Conservation (phyloP, 2,329 filamentous ascomycete species). For the Alternaria ethzedia region DNA sequence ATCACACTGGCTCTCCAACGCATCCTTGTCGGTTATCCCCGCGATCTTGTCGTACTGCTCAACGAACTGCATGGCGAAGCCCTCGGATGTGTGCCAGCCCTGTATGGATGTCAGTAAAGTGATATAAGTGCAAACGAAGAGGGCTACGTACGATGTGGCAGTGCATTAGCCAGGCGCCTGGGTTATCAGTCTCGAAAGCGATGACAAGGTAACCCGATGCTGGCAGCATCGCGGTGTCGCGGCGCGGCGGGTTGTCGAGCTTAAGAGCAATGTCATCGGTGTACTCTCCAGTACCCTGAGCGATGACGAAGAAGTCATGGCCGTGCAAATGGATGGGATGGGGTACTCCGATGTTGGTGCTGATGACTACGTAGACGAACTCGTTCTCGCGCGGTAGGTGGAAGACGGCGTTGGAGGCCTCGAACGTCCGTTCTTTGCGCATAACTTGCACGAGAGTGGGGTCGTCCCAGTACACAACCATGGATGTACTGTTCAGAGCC, state of each 20-base stretch:
- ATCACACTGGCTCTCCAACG: conserved; percentile 13
- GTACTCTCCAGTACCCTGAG: conserved; percentile 35
- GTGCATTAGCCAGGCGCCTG: conserved; percentile 48
- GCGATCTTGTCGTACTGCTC: conserved; percentile 38
- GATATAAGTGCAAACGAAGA: not conserved
- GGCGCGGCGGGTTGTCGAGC: conserved; percentile 38
- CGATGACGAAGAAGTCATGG: conserved; percentile 43
- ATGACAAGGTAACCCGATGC: conserved; percentile 41
- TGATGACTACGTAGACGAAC: conserved; percentile 51
- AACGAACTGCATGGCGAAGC: conserved; percentile 43
- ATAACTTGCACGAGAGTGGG: conserved; percentile 49
- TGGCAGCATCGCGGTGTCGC: conserved; percentile 43
- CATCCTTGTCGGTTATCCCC: conserved; percentile 18
- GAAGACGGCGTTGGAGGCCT: conserved; percentile 37
- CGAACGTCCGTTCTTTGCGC: conserved; percentile 41
- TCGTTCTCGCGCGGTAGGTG: conserved; percentile 31
- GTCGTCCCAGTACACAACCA: conserved; percentile 48
- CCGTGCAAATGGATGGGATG: conserved; percentile 43
- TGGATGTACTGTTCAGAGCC: conserved; percentile 50
- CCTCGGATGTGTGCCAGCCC: conserved; percentile 43
- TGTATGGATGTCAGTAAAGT: not conserved
- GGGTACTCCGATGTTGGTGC: conserved; percentile 44
- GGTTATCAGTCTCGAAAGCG: conserved; percentile 47
- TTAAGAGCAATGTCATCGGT: conserved; percentile 21
- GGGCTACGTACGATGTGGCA: conserved; percentile 38